Conservation (phyloP, 176 grass and related monocot species). For the Eremochloa ophiuroides region DNA sequence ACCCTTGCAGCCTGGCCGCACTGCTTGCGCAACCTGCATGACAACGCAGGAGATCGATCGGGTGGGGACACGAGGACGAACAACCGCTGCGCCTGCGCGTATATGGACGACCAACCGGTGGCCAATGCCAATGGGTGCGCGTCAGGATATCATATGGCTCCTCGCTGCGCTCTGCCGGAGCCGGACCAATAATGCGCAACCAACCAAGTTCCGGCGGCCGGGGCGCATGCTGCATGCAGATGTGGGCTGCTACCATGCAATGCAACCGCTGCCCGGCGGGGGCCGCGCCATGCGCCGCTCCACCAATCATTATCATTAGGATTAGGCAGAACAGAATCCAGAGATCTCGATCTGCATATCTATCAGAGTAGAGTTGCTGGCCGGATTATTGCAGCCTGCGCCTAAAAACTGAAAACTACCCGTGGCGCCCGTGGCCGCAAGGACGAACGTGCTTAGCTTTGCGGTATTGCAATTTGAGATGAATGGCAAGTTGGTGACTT, state of each 20-base stretch:
- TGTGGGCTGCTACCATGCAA: background rate
- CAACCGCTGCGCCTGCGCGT: no score
- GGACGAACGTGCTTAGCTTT: no score
- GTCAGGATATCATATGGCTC: no score
- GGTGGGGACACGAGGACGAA: background rate
- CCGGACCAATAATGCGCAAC: background rate
- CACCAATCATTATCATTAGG: background rate
- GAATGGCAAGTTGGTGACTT: no score
- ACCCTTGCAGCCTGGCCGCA: background rate
- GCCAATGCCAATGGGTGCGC: background rate
- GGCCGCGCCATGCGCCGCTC: background rate
- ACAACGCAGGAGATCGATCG: no score
- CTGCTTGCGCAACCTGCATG: background rate
- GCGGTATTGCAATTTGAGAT: no score
- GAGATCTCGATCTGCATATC: slow-evolving; percentile 1
- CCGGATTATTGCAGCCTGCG: background rate
- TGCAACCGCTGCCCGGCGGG: background rate
- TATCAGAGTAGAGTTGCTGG: background rate
- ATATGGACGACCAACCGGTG: background rate
- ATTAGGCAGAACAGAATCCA: background rate
- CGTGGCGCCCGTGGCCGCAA: background rate
- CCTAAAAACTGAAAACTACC: slow-evolving; percentile 14
- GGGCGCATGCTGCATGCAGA: no score
- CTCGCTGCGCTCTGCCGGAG: no score
- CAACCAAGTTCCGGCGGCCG: no score